A percentile compares a stretch with the other conserved stretches of the same genome.
These are phyloP conservation scores for Otatea glauca DNA, from an alignment of 176 grass and related monocot species.

Conservation along the genomic window DNA sequence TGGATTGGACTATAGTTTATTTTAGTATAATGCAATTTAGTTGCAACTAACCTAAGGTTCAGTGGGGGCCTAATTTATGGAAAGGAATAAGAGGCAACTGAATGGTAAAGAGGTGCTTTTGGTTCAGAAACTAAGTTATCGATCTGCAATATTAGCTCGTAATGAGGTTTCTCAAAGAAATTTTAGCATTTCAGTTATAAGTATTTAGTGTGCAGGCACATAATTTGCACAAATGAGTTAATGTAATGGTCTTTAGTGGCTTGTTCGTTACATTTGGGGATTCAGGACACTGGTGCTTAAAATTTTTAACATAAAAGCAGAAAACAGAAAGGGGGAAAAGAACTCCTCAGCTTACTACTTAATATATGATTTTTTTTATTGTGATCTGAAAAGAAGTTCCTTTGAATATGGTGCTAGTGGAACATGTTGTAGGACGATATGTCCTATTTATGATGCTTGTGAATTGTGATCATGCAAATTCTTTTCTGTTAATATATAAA, in stretches of 20 bases:
- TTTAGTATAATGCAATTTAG: neutral
- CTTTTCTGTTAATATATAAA: constrained; percentile 14
- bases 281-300: neutral
- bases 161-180: neutral
- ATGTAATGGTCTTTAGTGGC: neutral
- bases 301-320: neutral
- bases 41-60: constrained; percentile 9
- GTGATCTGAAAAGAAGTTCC: constrained; percentile 8
- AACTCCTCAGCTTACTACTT: neutral
- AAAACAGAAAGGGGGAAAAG: neutral
- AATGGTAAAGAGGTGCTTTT: neutral
- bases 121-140: neutral
- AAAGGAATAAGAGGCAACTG: neutral
- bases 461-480: neutral
- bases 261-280: neutral
- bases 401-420: constrained; percentile 8
- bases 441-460: constrained; percentile 27
- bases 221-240: neutral
- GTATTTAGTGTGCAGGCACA: neutral
- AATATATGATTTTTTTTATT: neutral
- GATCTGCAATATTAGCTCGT: neutral
- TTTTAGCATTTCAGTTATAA: neutral
- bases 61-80: neutral
- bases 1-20: neutral
- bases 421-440: neutral